A percentile compares a stretch with the other conserved stretches of the same genome.
Evolutionary conservation across 2,329 filamentous ascomycete genomes (phyloP).

Genomic region (Teratosphaeria gauchensis): DNA sequence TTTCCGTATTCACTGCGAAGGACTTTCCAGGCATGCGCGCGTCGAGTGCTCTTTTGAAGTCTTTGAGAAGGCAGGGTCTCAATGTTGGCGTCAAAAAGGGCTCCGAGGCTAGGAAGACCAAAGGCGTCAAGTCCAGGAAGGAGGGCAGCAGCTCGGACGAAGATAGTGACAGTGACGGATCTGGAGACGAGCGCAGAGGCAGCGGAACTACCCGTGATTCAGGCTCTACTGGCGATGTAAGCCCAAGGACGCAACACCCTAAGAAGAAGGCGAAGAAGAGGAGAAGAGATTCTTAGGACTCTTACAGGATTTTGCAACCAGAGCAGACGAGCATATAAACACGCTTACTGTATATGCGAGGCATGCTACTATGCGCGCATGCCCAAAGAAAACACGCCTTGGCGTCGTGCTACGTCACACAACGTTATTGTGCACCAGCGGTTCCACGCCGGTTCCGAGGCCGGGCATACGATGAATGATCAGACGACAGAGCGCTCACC

Average conservation of each 20-base stretch:
- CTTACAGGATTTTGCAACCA: background rate
- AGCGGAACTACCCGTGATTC: constrained; percentile 1
- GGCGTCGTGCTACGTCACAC: background rate
- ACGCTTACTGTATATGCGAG: background rate
- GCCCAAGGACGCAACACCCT: constrained; percentile 3
- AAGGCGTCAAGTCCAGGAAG: constrained; percentile 26
- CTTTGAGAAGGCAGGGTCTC: constrained; percentile 68
- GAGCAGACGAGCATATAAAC: background rate
- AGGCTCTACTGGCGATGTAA: constrained; percentile 1
- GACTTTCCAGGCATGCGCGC: constrained; percentile 79
- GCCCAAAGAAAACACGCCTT: background rate
- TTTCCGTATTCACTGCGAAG: constrained; percentile 73
- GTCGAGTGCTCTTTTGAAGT: constrained; percentile 63
- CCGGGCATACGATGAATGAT: background rate
- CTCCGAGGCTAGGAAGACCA: constrained; percentile 47
- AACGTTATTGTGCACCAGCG: background rate
- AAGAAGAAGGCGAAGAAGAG: constrained; percentile 8
- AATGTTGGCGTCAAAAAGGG: constrained; percentile 82
- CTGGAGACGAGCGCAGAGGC: constrained; percentile 4
- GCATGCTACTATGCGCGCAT: background rate
- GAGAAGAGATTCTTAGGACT: background rate
- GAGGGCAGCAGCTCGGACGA: constrained; percentile 39
- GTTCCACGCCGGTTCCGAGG: background rate
- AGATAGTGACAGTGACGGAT: constrained; percentile 62
- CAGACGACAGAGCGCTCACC: background rate